Percentiles rank a stretch among this genome's conserved stretches.
phyloP scores from a whole-genome alignment of 306 rosid genomes.

The peach (Prunus persica) region Prunus_persica_NCBIv2 NC_034015.1:10787501-10788000 shows the following conservation, averaged over 20 bases:
- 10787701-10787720: no score
- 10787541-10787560: conserved; percentile 25
- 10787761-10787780: no score
- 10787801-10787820: no score
- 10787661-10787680: no score
- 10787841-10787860: no score
- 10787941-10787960: neutral
- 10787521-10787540: neutral
- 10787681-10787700: no score
- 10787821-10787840: no score
- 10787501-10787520: conserved; percentile 18
- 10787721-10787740: no score
- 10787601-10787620: neutral
- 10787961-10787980: neutral
- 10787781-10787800: no score
- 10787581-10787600: neutral
- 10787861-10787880: no score
- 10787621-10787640: neutral
- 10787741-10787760: no score
- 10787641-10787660: neutral
- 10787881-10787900: no score
- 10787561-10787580: neutral
- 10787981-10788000: neutral
- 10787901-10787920: neutral
- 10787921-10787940: neutral